These are phyloP conservation scores for Phytophthora pluvialis DNA, from an alignment of 352 stramenopile species.

Conservation along the genomic window DNA sequence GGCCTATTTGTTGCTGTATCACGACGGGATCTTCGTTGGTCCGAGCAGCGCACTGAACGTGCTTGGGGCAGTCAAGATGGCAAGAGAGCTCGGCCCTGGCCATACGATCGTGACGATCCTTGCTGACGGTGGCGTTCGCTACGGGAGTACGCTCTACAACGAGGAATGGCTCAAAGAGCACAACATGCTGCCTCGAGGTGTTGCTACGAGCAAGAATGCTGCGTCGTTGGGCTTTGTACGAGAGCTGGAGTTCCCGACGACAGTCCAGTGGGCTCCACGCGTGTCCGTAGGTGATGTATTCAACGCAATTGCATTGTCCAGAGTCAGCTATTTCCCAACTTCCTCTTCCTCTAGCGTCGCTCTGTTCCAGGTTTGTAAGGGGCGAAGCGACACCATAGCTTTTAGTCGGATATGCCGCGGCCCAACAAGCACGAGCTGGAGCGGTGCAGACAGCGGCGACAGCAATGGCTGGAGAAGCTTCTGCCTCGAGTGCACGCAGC, in stretches of 20 bases:
- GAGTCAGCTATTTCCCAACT: too few relatives aligned
- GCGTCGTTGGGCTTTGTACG: constrained; percentile 43
- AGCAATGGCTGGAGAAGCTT: constrained; percentile 37
- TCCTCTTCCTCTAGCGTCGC: neutral
- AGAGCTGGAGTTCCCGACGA: constrained; percentile 30
- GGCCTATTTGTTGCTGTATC: constrained; percentile 86
- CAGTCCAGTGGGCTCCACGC: neutral
- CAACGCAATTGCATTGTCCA: too few relatives aligned
- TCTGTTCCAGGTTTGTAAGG: neutral
- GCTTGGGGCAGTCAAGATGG: constrained; percentile 77
- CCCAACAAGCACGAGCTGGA: constrained; percentile 25
- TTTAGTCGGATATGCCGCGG: constrained; percentile 18
- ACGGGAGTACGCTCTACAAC: constrained; percentile 84
- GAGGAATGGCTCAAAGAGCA: constrained; percentile 66
- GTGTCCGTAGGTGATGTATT: neutral
- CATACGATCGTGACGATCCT: constrained; percentile 81
- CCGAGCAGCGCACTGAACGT: constrained; percentile 76
- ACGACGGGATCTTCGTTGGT: constrained; percentile 94
- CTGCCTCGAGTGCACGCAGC: constrained; percentile 36
- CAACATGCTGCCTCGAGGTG: constrained; percentile 39
- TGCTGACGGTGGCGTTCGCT: constrained; percentile 77
- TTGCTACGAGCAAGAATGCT: constrained; percentile 3
- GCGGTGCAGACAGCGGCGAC: constrained; percentile 22
- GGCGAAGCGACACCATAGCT: constrained; percentile 6
- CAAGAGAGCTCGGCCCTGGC: constrained; percentile 61